Conservation (phyloP, 257 asterid species). For the Solanum etuberosum region DNA sequence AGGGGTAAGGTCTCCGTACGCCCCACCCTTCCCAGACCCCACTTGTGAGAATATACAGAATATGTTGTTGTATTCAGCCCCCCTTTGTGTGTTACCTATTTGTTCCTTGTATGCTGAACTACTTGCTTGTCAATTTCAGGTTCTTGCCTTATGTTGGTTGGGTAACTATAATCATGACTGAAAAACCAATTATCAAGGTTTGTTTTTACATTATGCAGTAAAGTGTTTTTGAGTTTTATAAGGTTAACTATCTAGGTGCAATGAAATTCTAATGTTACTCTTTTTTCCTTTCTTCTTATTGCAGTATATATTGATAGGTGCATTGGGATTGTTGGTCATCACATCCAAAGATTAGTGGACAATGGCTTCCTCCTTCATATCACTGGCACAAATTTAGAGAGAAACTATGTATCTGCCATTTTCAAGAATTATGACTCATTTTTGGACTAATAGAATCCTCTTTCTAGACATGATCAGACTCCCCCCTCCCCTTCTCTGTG, state of each 20-base stretch:
- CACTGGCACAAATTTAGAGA: neutral
- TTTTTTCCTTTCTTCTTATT: neutral
- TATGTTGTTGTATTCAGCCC: neutral
- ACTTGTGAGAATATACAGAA: neutral
- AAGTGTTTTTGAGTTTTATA: neutral
- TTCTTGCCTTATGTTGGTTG: slow-evolving; percentile 97
- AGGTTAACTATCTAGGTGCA: neutral
- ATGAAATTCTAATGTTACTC: neutral
- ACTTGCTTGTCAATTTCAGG: slow-evolving; percentile 29
- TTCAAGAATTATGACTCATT: neutral
- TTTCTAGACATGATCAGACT: neutral
- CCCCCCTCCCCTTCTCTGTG: neutral
- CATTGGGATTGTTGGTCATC: slow-evolving; percentile 82
- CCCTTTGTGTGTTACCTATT: neutral
- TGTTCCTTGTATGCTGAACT: neutral
- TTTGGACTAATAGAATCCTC: neutral
- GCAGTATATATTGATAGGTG: slow-evolving; percentile 92
- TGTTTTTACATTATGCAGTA: neutral
- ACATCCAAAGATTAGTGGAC: slow-evolving; percentile 70
- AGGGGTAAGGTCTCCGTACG: neutral
- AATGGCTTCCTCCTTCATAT: neutral
- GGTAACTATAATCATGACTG: slow-evolving; percentile 99
- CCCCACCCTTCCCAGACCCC: neutral
- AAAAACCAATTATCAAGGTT: slow-evolving; percentile 97
- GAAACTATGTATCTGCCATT: neutral